A percentile compares a stretch with the other conserved stretches of the same genome.
Conservation (phyloP, 768 basidiomycete species). For the Trametes coccinea region DNA sequence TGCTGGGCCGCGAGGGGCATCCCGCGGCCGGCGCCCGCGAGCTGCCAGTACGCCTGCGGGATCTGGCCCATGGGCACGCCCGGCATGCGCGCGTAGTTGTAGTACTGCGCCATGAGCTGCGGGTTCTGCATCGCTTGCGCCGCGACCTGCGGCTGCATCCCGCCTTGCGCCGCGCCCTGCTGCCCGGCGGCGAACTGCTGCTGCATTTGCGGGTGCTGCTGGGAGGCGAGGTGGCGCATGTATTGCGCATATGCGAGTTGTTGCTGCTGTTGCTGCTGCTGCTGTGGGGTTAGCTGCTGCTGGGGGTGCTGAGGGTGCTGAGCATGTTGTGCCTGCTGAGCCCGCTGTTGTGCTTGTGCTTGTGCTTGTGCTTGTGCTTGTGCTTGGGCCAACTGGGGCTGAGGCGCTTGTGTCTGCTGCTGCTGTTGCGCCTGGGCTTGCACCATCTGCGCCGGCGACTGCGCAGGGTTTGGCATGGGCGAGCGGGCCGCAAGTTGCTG, state of each 20-base stretch:
- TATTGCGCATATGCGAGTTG: slow-evolving; percentile 14
- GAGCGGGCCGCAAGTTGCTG: slow-evolving; percentile 24
- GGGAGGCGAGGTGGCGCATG: slow-evolving; percentile 9
- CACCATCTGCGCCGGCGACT: slow-evolving; percentile 23
- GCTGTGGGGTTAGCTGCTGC: slow-evolving; percentile 2
- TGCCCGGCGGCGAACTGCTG: slow-evolving; percentile 18
- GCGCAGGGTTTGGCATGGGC: slow-evolving; percentile 23
- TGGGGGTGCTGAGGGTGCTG: background rate
- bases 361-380: slow-evolving; percentile 5
- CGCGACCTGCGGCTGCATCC: slow-evolving; percentile 14
- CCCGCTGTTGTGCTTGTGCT: slow-evolving; percentile 23
- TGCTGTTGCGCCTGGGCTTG: slow-evolving; percentile 9
- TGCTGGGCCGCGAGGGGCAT: slow-evolving; percentile 22
- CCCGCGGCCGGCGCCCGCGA: slow-evolving; percentile 24
- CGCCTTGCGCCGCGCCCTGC: slow-evolving; percentile 16
- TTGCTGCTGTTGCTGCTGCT: slow-evolving; percentile 18
- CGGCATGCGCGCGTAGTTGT: slow-evolving; percentile 26
- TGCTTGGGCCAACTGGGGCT: background rate
- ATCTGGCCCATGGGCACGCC: slow-evolving; percentile 18
- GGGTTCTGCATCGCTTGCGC: slow-evolving; percentile 26
- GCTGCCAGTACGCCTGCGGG: slow-evolving; percentile 18
- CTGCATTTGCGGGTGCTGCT: slow-evolving; percentile 23
- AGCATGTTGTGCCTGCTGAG: slow-evolving; percentile 25
- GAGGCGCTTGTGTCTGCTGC: slow-evolving; percentile 9
- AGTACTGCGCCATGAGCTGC: slow-evolving; percentile 23